phyloP scores from a whole-genome alignment of 2,329 filamentous ascomycete species.

The Alternaria novae-zelandiae region DNA sequence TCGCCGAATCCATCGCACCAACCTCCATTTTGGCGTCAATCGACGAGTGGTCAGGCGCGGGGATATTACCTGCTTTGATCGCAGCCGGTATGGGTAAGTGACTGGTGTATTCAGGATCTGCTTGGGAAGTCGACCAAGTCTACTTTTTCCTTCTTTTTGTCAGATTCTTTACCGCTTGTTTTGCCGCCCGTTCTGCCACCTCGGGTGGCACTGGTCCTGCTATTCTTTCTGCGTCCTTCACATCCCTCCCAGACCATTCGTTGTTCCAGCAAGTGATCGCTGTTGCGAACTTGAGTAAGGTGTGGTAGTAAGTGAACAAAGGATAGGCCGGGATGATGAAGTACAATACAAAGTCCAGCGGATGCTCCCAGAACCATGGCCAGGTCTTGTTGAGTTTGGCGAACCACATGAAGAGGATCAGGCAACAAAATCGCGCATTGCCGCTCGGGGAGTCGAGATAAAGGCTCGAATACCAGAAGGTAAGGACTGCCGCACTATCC shows the following conservation, averaged over 20 bases:
- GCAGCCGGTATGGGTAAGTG: no score
- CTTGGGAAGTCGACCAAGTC: no score
- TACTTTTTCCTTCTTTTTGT: no score
- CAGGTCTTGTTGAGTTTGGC: slow-evolving; percentile 32
- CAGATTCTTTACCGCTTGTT: no score
- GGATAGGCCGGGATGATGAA: slow-evolving; percentile 26
- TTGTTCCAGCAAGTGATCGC: slow-evolving; percentile 22
- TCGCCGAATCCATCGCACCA: no score
- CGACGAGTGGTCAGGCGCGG: no score
- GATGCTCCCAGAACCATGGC: slow-evolving; percentile 28
- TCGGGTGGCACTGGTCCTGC: no score
- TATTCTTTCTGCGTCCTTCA: background rate
- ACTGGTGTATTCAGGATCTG: no score
- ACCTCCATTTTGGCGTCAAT: background rate
- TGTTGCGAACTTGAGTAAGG: slow-evolving; percentile 26
- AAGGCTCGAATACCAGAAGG: slow-evolving; percentile 8
- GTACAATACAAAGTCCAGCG: slow-evolving; percentile 26
- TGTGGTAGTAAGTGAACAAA: slow-evolving; percentile 27
- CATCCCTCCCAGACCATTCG: slow-evolving; percentile 21
- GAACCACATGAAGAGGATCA: slow-evolving; percentile 15
- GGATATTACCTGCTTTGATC: no score
- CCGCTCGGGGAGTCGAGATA: slow-evolving; percentile 8
- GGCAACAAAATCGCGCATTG: background rate
- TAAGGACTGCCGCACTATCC: slow-evolving; percentile 21
- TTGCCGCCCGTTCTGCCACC: no score